Percentiles rank a stretch among this genome's conserved stretches.
phyloP scores from a whole-genome alignment of 192 early-diverging fungal genomes.

The Polychytrium aggregatum region DNA sequence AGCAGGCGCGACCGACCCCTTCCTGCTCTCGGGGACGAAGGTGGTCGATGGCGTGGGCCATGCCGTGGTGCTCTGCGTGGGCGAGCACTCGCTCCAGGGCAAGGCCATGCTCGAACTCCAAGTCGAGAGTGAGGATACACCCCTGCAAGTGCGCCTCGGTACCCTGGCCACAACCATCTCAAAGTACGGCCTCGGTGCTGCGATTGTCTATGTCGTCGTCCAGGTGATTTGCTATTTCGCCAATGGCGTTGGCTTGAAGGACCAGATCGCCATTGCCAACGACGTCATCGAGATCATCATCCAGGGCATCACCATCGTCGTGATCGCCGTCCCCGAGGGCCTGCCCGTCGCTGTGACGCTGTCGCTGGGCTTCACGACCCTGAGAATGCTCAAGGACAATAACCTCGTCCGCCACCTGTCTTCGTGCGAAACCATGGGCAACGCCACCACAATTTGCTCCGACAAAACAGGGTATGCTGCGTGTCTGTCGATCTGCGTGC shows the following conservation, averaged over 20 bases:
- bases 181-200: conserved; percentile 77
- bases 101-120: conserved; percentile 79
- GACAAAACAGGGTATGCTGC: conserved; percentile 99
- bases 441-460: conserved; percentile 95
- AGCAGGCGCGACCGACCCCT: conserved; percentile 54
- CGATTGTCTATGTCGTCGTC: conserved; percentile 73
- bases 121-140: conserved; percentile 76
- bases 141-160: conserved; percentile 85
- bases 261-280: background rate
- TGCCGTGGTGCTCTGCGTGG: conserved; percentile 77
- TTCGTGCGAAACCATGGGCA: conserved; percentile 97
- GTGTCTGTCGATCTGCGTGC: too few species aligned
- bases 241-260: background rate
- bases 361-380: conserved; percentile 87
- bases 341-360: conserved; percentile 95
- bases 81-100: conserved; percentile 83
- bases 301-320: conserved; percentile 84
- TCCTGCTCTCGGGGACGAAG: conserved; percentile 88
- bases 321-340: conserved; percentile 91
- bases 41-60: conserved; percentile 79
- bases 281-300: conserved; percentile 58
- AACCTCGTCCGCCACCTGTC: conserved; percentile 92
- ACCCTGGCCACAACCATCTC: conserved; percentile 82
- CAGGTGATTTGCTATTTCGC: conserved; percentile 83
- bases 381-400: conserved; percentile 92